Evolutionary conservation across 1,139 yeast species (phyloP), one percentile per base, ranked within the genome.

Genomic region (Hyphopichia buzzinii): DNA sequence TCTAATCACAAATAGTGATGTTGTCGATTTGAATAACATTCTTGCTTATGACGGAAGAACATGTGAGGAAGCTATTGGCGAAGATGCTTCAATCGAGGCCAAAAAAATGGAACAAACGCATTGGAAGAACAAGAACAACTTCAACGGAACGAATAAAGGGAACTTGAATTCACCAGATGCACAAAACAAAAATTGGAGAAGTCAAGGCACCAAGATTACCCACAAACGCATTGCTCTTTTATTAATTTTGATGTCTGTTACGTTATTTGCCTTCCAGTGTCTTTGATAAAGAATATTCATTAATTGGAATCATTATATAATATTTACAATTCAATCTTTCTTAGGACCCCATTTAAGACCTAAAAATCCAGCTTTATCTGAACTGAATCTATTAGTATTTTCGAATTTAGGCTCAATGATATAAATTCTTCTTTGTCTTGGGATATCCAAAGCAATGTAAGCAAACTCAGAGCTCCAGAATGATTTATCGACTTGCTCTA

Each of bases 281-380:
- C n/a, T n/a, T n/a, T n/a, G n/a, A n/a, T n/a, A n/a, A 19, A 10
- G 23, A 19, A 19, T 19, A 19, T 19, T 19, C 23, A 19, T 19
- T 19, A 19, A 19, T 10, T 19, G 23, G 23, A 6, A 19, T 19
- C 23, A 19, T 19, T 19, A 19, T 19, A 19, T 19, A 19, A 10
- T 19, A 19, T 19, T 6, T 19, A 19, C 23, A 19, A 10, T 10
- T 19, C 10, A 68, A 36, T 77, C 78, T 47, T 76, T 77, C 57
- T 77, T 82, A 16, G 88, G 84, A 1, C 95, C 95, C 95, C 95
- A 87, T 49, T 80, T 83, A 31, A 86, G 79, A 12, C 95, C 95
- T 45, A 86, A 68, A 53, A 86, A 84, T 1, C 92, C 90, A 5
- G 67, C 55, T 15, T 64, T 65, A 13, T 60, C 56, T 4, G 26